Conservation (phyloP, 2,329 filamentous ascomycete species). For the Trichoderma aggressivum region DNA sequence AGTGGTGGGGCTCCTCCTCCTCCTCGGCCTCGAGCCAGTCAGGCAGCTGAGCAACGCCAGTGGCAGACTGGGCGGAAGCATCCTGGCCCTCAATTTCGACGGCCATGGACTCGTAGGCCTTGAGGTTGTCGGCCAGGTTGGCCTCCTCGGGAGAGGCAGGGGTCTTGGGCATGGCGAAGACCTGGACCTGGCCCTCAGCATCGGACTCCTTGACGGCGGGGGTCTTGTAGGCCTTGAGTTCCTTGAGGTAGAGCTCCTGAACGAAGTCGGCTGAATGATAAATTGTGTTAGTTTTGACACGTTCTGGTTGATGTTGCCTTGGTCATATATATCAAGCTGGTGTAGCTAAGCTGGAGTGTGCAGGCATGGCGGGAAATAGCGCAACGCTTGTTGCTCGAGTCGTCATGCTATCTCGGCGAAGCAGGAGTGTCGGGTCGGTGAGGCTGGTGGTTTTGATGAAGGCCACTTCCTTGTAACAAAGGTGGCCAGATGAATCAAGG, state of each 20-base stretch:
- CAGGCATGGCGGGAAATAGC: not conserved
- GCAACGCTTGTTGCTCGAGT: conserved; percentile 10
- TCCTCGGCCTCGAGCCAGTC: conserved; percentile 85
- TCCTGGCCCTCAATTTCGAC: conserved; percentile 93
- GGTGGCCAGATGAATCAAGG: not conserved
- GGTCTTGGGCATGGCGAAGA: conserved; percentile 74
- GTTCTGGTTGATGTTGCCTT: not conserved
- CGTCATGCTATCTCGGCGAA: not conserved
- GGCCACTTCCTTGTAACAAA: not conserved
- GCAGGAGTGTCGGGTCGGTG: not conserved
- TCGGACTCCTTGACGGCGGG: conserved; percentile 79
- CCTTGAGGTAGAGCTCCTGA: conserved; percentile 94
- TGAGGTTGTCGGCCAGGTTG: conserved; percentile 85
- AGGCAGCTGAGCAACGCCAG: conserved; percentile 56
- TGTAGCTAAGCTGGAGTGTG: conserved; percentile 1
- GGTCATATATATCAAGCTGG: not conserved
- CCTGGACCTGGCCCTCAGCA: conserved; percentile 85
- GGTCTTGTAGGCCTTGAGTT: conserved; percentile 93
- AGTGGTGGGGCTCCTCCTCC: conserved; percentile 51
- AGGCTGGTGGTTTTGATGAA: not conserved
- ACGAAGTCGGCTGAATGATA: conserved; percentile 77
- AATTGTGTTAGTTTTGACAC: conserved; percentile 25
- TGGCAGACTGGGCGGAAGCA: conserved; percentile 54
- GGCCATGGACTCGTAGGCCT: conserved; percentile 90
- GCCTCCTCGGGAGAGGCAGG: conserved; percentile 89